Evolutionary conservation across 2,329 filamentous ascomycete genomes (phyloP).

Genomic region (Elsinoe perseae): DNA sequence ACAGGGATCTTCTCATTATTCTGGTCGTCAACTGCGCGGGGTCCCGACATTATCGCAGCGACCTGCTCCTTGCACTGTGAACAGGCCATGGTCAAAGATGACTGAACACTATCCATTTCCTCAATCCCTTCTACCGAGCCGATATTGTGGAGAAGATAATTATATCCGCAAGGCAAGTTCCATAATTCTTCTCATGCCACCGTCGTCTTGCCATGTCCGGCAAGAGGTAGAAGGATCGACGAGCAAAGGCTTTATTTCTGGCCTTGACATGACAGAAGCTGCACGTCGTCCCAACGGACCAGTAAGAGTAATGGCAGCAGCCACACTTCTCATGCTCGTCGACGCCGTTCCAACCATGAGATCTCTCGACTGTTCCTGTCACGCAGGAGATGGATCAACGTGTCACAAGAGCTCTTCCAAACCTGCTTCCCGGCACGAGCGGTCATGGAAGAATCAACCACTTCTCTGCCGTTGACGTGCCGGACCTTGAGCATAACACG

Average conservation of each 20-base stretch:
- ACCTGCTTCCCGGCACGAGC: neutral
- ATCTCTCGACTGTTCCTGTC: neutral
- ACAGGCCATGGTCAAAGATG: neutral
- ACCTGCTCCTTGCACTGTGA: neutral
- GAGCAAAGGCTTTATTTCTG: neutral
- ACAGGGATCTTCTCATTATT: neutral
- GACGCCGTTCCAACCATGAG: neutral
- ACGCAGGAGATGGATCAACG: neutral
- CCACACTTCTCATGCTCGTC: neutral
- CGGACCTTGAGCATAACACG: conserved; percentile 1
- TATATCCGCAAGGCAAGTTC: neutral
- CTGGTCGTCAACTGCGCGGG: neutral
- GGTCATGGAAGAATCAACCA: neutral
- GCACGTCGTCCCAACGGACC: neutral
- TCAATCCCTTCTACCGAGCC: neutral
- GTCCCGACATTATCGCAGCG: neutral
- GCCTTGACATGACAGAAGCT: neutral
- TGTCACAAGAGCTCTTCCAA: neutral
- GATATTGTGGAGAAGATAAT: neutral
- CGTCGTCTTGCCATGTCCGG: neutral
- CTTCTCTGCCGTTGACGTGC: conserved; percentile 1
- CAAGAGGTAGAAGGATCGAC: neutral
- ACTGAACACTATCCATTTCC: no score
- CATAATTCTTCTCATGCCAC: neutral
- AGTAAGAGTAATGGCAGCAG: neutral